phyloP scores from a whole-genome alignment of 108 stramenopile species.

The Parmales sp. region DNA sequence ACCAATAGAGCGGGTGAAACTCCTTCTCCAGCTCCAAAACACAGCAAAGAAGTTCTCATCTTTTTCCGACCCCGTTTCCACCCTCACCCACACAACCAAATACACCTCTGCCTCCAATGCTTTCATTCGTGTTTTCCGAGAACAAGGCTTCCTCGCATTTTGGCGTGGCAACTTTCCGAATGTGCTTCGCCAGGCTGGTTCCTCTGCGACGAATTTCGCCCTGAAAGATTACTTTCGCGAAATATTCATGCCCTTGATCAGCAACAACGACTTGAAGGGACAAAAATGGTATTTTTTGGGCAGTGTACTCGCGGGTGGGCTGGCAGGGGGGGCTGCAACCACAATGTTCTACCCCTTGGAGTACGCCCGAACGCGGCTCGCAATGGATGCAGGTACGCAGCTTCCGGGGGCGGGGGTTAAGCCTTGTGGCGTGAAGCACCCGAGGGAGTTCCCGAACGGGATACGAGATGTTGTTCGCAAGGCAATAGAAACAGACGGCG shows the following conservation, averaged over 20 bases:
- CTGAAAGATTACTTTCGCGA: slow-evolving; percentile 67
- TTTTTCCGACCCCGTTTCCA: not conserved
- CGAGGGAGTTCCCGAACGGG: slow-evolving; percentile 46
- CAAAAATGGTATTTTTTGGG: slow-evolving; percentile 31
- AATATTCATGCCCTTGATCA: not conserved
- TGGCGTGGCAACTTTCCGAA: slow-evolving; percentile 57
- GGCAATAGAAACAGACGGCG: slow-evolving; percentile 67
- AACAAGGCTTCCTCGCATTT: not conserved
- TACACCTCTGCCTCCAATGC: not conserved
- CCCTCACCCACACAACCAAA: too few relatives aligned
- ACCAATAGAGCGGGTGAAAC: slow-evolving; percentile 96
- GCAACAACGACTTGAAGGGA: not conserved
- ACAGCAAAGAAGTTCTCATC: slow-evolving; percentile 25
- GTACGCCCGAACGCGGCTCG: slow-evolving; percentile 88
- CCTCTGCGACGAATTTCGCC: slow-evolving; percentile 65
- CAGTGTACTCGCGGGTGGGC: slow-evolving; percentile 77
- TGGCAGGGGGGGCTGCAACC: slow-evolving; percentile 87
- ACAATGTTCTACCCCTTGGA: slow-evolving; percentile 93
- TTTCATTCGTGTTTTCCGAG: not conserved
- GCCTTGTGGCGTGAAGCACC: too few relatives aligned
- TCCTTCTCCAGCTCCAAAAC: slow-evolving; percentile 76
- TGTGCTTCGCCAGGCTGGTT: slow-evolving; percentile 58
- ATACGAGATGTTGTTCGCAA: slow-evolving; percentile 56
- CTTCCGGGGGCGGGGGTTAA: too few relatives aligned
- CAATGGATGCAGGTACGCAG: slow-evolving; percentile 89